These are phyloP conservation scores for Galerina sulciceps DNA, from an alignment of 768 basidiomycete genomes.

Conservation along the genomic window DNA sequence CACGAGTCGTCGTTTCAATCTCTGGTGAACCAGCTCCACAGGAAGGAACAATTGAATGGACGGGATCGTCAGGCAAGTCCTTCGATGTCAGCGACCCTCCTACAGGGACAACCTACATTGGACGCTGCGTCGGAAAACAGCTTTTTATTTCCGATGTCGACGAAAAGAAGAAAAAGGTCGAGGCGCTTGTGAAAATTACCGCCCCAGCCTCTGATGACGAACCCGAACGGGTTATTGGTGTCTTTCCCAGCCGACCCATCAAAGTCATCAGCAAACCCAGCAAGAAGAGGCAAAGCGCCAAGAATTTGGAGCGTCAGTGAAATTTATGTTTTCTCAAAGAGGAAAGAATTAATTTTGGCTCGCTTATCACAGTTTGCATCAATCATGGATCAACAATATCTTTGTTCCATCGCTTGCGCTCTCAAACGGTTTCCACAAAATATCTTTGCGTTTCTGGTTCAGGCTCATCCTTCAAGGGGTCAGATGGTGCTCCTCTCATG, in stretches of 20 bases:
- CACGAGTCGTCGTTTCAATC: slow-evolving; percentile 86
- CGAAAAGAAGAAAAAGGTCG: slow-evolving; percentile 94
- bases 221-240: slow-evolving; percentile 82
- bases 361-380: slow-evolving; percentile 78
- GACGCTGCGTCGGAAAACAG: slow-evolving; percentile 92
- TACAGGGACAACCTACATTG: slow-evolving; percentile 85
- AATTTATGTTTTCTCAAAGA: slow-evolving; percentile 8
- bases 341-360: slow-evolving; percentile 16
- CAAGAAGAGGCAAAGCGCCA: slow-evolving; percentile 94
- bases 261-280: slow-evolving; percentile 98
- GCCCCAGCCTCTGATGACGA: slow-evolving; percentile 81
- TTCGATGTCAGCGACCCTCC: slow-evolving; percentile 83
- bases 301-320: slow-evolving; percentile 87
- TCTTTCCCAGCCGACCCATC: slow-evolving; percentile 93
- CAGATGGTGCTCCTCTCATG: slow-evolving; percentile 86
- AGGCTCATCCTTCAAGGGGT: slow-evolving; percentile 89
- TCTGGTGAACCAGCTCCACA: slow-evolving; percentile 88
- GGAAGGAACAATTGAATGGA: slow-evolving; percentile 89
- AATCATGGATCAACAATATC: slow-evolving; percentile 96
- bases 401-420: slow-evolving; percentile 92
- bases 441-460: slow-evolving; percentile 96
- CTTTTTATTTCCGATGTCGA: slow-evolving; percentile 95
- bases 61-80: slow-evolving; percentile 78
- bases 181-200: slow-evolving; percentile 88
- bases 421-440: slow-evolving; percentile 94